Base-by-base conservation (phyloP, 352 stramenopile species). In the Pythium apleroticum region DNA sequence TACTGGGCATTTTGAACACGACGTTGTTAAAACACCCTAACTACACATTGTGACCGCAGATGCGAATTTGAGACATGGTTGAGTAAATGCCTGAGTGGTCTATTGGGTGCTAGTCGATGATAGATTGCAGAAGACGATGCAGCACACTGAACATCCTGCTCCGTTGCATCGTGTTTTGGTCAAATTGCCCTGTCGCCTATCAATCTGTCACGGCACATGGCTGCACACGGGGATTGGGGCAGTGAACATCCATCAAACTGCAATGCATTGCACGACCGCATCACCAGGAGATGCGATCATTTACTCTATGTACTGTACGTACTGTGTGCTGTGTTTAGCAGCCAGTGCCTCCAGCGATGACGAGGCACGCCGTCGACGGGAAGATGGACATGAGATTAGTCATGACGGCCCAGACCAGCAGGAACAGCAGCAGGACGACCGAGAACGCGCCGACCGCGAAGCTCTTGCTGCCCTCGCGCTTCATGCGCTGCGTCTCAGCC, bases 341-440 rank as follows among this genome's bases (percentile, higher is more conserved):
- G 4, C 71, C 71, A 17, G 15, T 50, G 22, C 73, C 69, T 24
- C 73, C 73, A 20, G 71, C 69, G 52, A 80, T 71, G 22, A 54
- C 50, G 14, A 75, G 58, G 48, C 73, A 80, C 45, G 62, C 37
- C 19, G 73, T 80, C 19, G 50, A 59, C 12, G 59, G 57, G 49
- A 66, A 80, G 49, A 80, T 65, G 45, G 60, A 63, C 56, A 80
- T 65, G 61, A 80, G 35, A 41, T 77, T 80, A 24, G 67, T 77
- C 60, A 68, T 74, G 37, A 80, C 52, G 20, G 70, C 61, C 62
- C 61, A 73, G 24, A 69, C 22, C 28, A 76, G 46, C 14, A 50
- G 46, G 39, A 75, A 70, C 15, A 62, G 14, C 7, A 75, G 41
- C 28, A 69, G 14, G 9, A 64, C 60, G 48, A 73, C 46, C 14